phyloP scores from a whole-genome alignment of 1,284 basidiomycete species.

The Sanghuangporus baumii region DNA sequence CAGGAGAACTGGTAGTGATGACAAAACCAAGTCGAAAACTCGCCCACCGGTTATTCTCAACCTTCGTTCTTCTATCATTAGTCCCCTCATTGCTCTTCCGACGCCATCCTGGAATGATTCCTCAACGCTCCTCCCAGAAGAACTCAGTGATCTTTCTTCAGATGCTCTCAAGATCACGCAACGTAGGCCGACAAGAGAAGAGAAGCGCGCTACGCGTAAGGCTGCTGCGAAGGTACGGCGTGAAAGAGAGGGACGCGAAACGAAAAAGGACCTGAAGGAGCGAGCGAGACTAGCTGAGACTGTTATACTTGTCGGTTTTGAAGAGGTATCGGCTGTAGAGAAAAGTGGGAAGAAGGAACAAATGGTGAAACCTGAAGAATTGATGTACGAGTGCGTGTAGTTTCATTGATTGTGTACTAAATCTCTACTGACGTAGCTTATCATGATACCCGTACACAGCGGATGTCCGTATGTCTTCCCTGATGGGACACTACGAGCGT shows the following conservation, averaged over 20 bases:
- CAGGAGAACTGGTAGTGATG: background rate
- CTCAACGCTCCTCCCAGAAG: background rate
- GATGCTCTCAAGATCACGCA: background rate
- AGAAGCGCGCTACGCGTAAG: background rate
- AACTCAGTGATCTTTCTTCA: background rate
- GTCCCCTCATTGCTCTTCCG: background rate
- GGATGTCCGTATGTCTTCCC: constrained; percentile 48
- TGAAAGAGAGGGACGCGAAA: background rate
- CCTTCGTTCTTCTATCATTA: background rate
- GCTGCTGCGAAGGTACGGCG: background rate
- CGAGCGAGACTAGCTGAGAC: background rate
- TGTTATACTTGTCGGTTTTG: background rate
- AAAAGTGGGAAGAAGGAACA: background rate
- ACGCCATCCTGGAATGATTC: background rate
- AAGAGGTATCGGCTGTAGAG: background rate
- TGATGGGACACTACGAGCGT: constrained; percentile 47
- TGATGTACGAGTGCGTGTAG: constrained; percentile 52
- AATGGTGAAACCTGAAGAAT: constrained; percentile 31
- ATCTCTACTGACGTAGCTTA: background rate
- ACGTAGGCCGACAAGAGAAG: background rate
- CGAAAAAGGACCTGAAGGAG: background rate
- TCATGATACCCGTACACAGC: constrained; percentile 26
- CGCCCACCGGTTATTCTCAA: constrained; percentile 24
- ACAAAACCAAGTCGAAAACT: constrained; percentile 25
- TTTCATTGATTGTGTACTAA: background rate